Percentiles rank a stretch among this genome's conserved stretches.
Conservation (phyloP, 345 rosid species). For the Murraya koenigii region DNA sequence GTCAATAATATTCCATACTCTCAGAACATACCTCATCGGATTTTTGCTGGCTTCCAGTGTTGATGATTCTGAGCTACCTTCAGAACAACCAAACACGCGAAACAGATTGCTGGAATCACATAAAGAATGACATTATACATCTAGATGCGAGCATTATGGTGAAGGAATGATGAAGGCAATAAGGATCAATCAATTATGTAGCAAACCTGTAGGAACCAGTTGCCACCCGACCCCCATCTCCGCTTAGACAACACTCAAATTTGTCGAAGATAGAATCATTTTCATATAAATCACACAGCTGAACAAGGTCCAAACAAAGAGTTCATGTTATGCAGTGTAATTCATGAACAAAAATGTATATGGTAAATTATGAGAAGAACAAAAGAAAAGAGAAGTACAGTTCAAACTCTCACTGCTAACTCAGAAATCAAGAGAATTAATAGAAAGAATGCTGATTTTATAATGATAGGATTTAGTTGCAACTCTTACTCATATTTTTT, state of each 20-base stretch:
- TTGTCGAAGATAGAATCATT: conserved; percentile 66
- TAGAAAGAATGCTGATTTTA: not conserved
- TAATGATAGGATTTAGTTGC: not conserved
- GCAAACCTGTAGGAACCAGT: conserved; percentile 74
- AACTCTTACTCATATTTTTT: not conserved
- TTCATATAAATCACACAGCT: conserved; percentile 73
- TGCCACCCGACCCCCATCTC: conserved; percentile 60
- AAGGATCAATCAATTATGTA: conserved; percentile 8
- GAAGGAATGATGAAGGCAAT: not conserved
- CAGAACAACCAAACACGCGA: conserved; percentile 63
- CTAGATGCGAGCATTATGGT: not conserved
- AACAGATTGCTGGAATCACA: conserved; percentile 56
- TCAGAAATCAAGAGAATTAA: not conserved
- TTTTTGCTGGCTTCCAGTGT: conserved; percentile 66
- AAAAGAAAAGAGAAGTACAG: not conserved
- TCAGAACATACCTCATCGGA: conserved; percentile 53
- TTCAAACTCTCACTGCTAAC: not conserved
- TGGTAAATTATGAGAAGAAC: not conserved
- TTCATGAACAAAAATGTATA: not conserved
- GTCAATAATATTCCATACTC: not conserved
- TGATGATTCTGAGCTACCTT: conserved; percentile 50
- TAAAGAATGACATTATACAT: not conserved
- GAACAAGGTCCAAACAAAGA: conserved; percentile 23
- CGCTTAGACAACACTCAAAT: conserved; percentile 61
- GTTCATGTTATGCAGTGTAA: not conserved